Evolutionary conservation across 768 basidiomycete genomes (phyloP), one percentile per base, ranked within the genome.

Genomic region (Tylopilus balloui): DNA sequence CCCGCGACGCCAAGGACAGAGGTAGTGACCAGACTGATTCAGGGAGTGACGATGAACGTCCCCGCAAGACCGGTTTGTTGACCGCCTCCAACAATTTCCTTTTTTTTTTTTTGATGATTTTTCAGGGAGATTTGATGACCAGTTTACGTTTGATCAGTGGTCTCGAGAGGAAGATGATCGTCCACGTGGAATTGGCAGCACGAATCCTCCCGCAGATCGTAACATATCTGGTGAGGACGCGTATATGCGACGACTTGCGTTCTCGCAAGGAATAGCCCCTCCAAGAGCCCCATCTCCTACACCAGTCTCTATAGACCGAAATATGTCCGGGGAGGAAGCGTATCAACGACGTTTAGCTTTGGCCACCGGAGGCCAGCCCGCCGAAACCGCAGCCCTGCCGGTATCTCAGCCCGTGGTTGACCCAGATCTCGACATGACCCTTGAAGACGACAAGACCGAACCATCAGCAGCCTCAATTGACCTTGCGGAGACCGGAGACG

Each of bases 201-300:
- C 36, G 12, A 45, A 59, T 19, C n/a, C 40, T 8, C 39, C 76
- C 3, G 64, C 75, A n/a, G 74, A 78, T 36, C 69, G 70, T 23
- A 70, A 66, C 29, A 67, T 87, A 53, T 81, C 84, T 2, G 89
- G 88, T 9, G 88, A 91, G 44, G 89, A 89, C 58, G 88, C 86
- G 4, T 92, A 84, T 62, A 81, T 83, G 59, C 83, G 86, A 25
- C 81, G 89, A 20, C 73, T 89, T 15, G 85, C 87, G 8, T 73
- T 91, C 77, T 87, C 87, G 4, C 63, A 66, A 17, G 68, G 66
- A 12, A 25, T 51, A 20, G 49, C 50, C 9, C 51, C 40, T 12
- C 50, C 65, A n/a, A 56, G 54, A 20, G 56, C 45, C 1, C 55
- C 54, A 25, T 65, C 62, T 39, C 51, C 67, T 3, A 29, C 76